Evolutionary conservation across 2,329 filamentous ascomycete genomes (phyloP).

Genomic region (Ophiostoma sp.): DNA sequence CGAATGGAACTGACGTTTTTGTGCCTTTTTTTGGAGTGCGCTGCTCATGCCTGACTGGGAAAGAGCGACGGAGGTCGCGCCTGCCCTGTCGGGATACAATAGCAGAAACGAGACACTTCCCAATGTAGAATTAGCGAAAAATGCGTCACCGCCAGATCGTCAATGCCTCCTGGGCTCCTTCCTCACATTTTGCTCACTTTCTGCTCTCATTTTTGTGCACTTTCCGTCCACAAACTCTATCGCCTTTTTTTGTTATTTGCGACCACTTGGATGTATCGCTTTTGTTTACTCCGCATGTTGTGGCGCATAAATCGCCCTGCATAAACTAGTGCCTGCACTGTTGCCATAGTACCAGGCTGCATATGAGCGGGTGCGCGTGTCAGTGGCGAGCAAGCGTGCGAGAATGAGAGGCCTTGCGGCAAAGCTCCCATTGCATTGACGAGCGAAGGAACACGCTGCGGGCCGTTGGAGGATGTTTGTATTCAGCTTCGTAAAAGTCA

Average conservation of each 20-base stretch:
- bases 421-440: background rate
- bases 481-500: background rate
- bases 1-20: conserved; percentile 10
- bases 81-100: conserved; percentile 23
- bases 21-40: conserved; percentile 2
- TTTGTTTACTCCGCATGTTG: conserved; percentile 15
- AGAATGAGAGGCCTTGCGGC: conserved; percentile 13
- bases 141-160: conserved; percentile 10
- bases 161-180: conserved; percentile 3
- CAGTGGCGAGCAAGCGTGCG: background rate
- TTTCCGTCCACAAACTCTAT: background rate
- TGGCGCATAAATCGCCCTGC: conserved; percentile 9
- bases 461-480: background rate
- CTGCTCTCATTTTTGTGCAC: background rate
- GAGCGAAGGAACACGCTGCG: background rate
- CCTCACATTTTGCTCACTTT: background rate
- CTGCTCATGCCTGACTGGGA: background rate
- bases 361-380: conserved; percentile 15
- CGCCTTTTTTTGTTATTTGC: background rate
- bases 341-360: conserved; percentile 28
- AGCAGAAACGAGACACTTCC: background rate
- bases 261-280: background rate
- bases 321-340: conserved; percentile 18
- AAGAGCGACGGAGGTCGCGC: conserved; percentile 23
- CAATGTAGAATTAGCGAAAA: conserved; percentile 9